Evolutionary conservation across 306 rosid genomes (phyloP).

Genomic region (Glycine latifolia): DNA sequence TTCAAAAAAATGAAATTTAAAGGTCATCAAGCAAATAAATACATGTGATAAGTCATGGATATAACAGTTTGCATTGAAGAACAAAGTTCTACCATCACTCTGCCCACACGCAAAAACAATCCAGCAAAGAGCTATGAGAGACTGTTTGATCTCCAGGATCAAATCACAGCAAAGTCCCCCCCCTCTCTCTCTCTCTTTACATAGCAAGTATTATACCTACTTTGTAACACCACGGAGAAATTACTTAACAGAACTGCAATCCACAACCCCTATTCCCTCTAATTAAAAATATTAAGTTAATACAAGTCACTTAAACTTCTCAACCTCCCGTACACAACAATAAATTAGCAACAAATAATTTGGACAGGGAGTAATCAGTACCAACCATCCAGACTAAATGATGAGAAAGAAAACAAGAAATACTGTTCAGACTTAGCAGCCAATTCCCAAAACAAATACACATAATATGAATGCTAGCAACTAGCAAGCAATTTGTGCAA

Average conservation of each 20-base stretch:
- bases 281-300: neutral
- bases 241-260: neutral
- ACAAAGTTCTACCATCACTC: neutral
- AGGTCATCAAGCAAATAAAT: slow-evolving; percentile 19
- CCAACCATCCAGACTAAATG: neutral
- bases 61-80: neutral
- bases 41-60: neutral
- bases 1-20: slow-evolving; percentile 40
- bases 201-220: slow-evolving; percentile 6
- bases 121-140: neutral
- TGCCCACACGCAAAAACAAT: neutral
- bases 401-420: slow-evolving; percentile 4
- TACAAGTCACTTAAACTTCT: neutral
- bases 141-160: neutral
- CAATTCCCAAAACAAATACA: neutral
- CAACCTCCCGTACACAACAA: neutral
- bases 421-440: neutral
- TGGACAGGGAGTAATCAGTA: neutral
- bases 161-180: neutral
- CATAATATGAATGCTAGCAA: neutral
- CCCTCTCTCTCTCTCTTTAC: slow-evolving; percentile 1
- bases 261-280: neutral
- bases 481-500: slow-evolving; percentile 18
- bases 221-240: neutral
- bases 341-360: neutral